Evolutionary conservation across 2,329 filamentous ascomycete species (phyloP).

Genomic region (Ophiostoma fasciatum): DNA sequence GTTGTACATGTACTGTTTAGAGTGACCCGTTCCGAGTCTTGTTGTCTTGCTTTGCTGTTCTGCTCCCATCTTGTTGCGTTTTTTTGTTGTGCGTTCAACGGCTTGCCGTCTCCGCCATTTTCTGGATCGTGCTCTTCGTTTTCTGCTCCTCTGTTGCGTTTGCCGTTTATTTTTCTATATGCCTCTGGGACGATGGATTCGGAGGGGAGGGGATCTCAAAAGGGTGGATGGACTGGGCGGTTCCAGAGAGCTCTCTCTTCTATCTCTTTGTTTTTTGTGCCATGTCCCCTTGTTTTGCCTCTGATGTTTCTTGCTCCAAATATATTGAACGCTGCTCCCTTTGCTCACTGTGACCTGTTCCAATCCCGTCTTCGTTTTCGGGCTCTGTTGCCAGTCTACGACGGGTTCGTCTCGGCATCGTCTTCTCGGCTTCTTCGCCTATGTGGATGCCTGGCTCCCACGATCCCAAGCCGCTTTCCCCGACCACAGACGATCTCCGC

Average conservation of each 20-base stretch:
- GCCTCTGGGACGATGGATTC: slow-evolving; percentile 2
- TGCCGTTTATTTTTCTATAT: slow-evolving; percentile 1
- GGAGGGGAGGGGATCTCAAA: neutral
- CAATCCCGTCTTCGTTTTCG: too few species aligned
- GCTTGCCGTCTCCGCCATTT: neutral
- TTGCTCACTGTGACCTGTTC: too few species aligned
- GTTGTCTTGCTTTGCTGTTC: neutral
- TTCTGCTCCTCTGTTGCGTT: neutral
- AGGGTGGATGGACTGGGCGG: neutral
- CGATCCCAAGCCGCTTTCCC: too few species aligned
- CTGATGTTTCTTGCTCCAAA: neutral
- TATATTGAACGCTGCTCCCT: too few species aligned
- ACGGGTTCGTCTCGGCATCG: too few species aligned
- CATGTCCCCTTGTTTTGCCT: neutral
- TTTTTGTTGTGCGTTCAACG: neutral
- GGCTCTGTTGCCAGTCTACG: too few species aligned
- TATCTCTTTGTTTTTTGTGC: neutral
- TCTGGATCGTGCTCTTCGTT: neutral
- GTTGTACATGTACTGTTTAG: slow-evolving; percentile 5
- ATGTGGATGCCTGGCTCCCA: too few species aligned
- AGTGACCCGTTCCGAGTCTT: too few species aligned
- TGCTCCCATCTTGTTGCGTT: neutral
- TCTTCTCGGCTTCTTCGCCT: too few species aligned
- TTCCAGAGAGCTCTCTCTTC: neutral
- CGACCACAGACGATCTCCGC: too few species aligned